A percentile compares a stretch with the other conserved stretches of the same genome.
Conservation (phyloP, 2,329 filamentous ascomycete genomes). For the Pezicula radicicola region DNA sequence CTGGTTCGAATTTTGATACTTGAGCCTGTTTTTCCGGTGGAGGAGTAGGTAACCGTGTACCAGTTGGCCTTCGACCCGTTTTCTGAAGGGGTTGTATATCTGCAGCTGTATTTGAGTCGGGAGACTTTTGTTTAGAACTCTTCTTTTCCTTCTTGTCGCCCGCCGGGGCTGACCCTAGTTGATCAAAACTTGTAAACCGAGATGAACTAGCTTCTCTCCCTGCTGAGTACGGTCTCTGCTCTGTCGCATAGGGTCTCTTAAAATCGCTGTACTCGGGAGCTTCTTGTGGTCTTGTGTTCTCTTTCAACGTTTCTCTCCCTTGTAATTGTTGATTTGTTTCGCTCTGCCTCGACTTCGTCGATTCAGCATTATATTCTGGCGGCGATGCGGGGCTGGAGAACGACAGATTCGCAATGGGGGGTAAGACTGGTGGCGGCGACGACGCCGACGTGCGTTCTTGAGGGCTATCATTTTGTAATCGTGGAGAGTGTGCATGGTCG, state of each 20-base stretch:
- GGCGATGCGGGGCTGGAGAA: slow-evolving; percentile 17
- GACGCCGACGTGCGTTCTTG: slow-evolving; percentile 20
- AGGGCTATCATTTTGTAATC: slow-evolving; percentile 16
- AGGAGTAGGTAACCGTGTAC: slow-evolving; percentile 22
- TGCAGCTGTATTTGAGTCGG: slow-evolving; percentile 11
- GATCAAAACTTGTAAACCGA: slow-evolving; percentile 11
- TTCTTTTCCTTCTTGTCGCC: slow-evolving; percentile 7
- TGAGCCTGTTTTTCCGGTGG: slow-evolving; percentile 9
- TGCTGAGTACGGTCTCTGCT: slow-evolving; percentile 19
- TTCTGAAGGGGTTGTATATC: slow-evolving; percentile 14
- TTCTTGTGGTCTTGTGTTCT: slow-evolving; percentile 11
- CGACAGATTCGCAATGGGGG: slow-evolving; percentile 34
- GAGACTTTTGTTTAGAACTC: slow-evolving; percentile 8
- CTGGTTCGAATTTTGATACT: slow-evolving; percentile 18
- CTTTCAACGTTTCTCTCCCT: slow-evolving; percentile 9
- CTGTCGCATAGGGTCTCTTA: slow-evolving; percentile 16
- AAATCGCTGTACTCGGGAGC: slow-evolving; percentile 15
- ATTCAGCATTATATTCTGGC: slow-evolving; percentile 7
- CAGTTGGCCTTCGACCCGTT: slow-evolving; percentile 18
- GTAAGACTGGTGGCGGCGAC: slow-evolving; percentile 45
- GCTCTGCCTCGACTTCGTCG: slow-evolving; percentile 5
- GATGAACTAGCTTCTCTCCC: slow-evolving; percentile 17
- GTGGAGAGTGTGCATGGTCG: slow-evolving; percentile 24
- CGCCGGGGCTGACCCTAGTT: background rate
- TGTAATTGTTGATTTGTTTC: slow-evolving; percentile 14